Conservation (phyloP, 306 rosid species). For the Glycine tomentella region DNA sequence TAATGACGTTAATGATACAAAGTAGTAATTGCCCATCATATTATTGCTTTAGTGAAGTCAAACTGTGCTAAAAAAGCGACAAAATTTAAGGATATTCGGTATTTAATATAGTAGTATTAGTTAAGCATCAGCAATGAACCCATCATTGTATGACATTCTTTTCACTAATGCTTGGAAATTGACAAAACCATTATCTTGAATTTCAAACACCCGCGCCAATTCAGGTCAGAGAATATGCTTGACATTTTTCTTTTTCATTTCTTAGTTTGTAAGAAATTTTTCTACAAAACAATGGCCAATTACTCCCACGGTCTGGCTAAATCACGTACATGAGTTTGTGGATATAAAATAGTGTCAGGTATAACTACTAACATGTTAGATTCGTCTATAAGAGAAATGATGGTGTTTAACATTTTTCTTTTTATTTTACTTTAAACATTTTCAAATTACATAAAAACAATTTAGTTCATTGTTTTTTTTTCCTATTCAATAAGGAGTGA, state of each 20-base stretch:
- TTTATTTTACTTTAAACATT: not conserved
- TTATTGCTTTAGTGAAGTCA: conserved; percentile 71
- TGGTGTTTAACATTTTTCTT: not conserved
- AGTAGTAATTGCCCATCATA: conserved; percentile 64
- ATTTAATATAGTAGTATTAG: conserved; percentile 45
- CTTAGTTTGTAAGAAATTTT: not conserved
- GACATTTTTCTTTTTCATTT: conserved; percentile 1
- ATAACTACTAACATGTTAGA: conserved; percentile 2
- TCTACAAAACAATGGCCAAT: not conserved
- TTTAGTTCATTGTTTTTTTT: not conserved
- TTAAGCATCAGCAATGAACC: conserved; percentile 46
- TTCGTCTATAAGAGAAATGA: not conserved
- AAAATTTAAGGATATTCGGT: conserved; percentile 53
- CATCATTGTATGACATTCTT: conserved; percentile 46
- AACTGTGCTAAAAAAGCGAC: conserved; percentile 60
- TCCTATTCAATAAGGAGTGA: too few species aligned
- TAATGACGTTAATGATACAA: conserved; percentile 68
- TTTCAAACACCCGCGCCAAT: conserved; percentile 63
- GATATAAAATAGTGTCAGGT: not conserved
- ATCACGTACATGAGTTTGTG: not conserved
- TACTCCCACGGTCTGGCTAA: not conserved
- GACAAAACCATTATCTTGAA: conserved; percentile 38
- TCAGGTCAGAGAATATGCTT: conserved; percentile 30
- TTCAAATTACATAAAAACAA: not conserved
- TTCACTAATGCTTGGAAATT: conserved; percentile 43